Base-by-base conservation (phyloP, 2,329 filamentous ascomycete species). In the Colletotrichum sp. region DNA sequence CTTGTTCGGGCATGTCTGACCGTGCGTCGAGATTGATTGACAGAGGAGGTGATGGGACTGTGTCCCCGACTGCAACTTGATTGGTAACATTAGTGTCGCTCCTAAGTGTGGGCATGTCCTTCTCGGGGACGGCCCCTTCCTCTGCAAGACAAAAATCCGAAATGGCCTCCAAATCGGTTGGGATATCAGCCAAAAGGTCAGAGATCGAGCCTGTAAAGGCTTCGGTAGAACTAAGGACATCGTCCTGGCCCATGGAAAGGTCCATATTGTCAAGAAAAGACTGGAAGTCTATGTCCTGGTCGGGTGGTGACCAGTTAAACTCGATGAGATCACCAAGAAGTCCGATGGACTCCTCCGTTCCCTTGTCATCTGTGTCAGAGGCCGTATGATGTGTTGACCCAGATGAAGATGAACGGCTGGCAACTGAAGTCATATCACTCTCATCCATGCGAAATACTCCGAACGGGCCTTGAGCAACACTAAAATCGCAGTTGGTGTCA, bases 1-100 rank as follows among this genome's bases (percentile, higher is more conserved):
- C 79, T 61, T 83, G 55, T 69, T 44, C 59, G 9, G 74, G 76
- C 22, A 78, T 34, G 6, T 15, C 59, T 15, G 67, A 16, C 12
- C 16, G 25, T 69, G 25, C 27, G 34, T 52, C 27, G 25, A 34
- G 16, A 39, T 22, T 52, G 44, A 8, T 22, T 52, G 44, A 52
- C 11, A 52, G n/a, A 13, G 4, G 11, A 52, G 44, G n/a, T 22
- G 44, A 25, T 52, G 44, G n/a, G 44, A 25, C 44, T 52, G n/a
- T 22, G 44, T 52, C 44, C 44, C n/a, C 44, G 44, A 25, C n/a
- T 52, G 44, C 44, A 52, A 7, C 44, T 52, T 52, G 44, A 52
- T 52, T 52, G 44, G 44, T 52, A 13, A 52, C 44, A 52, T 13
- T 8, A 52, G 44, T 52, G n/a, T 25, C 44, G 2, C 44, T 52